Evolutionary conservation across 768 basidiomycete genomes (phyloP).

Genomic region (Boletus tylopilopsis): DNA sequence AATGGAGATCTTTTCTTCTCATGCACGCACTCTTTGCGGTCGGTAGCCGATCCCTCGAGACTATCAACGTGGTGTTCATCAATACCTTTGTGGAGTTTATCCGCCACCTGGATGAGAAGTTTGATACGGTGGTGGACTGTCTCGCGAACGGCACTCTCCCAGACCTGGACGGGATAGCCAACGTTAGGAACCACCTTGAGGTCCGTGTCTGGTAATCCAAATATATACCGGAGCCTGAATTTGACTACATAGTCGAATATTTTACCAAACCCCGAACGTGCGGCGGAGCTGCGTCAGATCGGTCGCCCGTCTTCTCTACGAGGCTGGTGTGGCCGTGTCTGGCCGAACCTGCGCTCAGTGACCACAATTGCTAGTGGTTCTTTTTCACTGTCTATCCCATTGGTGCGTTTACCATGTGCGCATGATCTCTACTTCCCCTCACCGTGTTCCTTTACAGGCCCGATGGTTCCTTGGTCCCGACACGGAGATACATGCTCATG

Average conservation of each 20-base stretch:
- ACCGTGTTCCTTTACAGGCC: neutral
- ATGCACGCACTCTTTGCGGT: slow-evolving; percentile 6
- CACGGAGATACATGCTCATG: neutral
- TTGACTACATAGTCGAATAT: neutral
- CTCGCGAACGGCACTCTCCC: slow-evolving; percentile 12
- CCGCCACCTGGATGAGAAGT: slow-evolving; percentile 5
- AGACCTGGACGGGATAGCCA: neutral
- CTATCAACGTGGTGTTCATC: slow-evolving; percentile 5
- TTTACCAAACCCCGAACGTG: slow-evolving; percentile 1
- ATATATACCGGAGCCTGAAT: neutral
- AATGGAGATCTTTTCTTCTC: slow-evolving; percentile 9
- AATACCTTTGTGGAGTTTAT: slow-evolving; percentile 13
- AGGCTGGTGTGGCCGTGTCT: slow-evolving; percentile 11
- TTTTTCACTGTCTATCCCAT: slow-evolving; percentile 3
- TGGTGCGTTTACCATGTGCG: slow-evolving; percentile 1
- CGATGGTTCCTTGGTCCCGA: slow-evolving; percentile 12
- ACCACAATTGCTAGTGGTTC: slow-evolving; percentile 1
- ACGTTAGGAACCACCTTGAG: neutral
- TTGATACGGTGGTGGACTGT: slow-evolving; percentile 12
- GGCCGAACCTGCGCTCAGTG: slow-evolving; percentile 11
- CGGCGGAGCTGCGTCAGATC: slow-evolving; percentile 8
- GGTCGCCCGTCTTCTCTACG: slow-evolving; percentile 3
- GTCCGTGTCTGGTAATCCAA: neutral
- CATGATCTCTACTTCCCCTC: neutral
- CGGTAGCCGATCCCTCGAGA: slow-evolving; percentile 1